Evolutionary conservation across 2,329 filamentous ascomycete genomes (phyloP).

Genomic region (Xylogone sp.): DNA sequence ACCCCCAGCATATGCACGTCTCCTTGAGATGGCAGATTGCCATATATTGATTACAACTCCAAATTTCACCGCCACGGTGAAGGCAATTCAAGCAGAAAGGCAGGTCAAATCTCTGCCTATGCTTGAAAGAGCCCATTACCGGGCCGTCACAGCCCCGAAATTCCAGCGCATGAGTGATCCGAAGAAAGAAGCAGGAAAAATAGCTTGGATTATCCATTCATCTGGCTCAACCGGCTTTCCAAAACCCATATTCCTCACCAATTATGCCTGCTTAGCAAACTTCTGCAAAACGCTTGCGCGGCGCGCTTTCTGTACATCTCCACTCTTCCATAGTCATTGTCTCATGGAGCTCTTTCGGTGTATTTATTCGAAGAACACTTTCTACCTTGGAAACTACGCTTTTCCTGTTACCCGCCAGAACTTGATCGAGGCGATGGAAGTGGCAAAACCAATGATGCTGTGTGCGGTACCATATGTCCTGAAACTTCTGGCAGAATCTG

Average conservation of each 20-base stretch:
- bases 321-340: slow-evolving; percentile 58
- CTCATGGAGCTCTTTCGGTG: slow-evolving; percentile 51
- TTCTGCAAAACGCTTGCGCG: slow-evolving; percentile 24
- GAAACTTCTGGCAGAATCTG: slow-evolving; percentile 57
- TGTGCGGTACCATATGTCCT: slow-evolving; percentile 61
- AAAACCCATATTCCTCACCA: slow-evolving; percentile 52
- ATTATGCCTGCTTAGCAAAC: slow-evolving; percentile 28
- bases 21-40: background rate
- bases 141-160: background rate
- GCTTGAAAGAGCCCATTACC: background rate
- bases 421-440: slow-evolving; percentile 40
- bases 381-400: slow-evolving; percentile 50
- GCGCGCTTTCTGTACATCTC: slow-evolving; percentile 47
- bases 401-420: slow-evolving; percentile 50
- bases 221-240: slow-evolving; percentile 55
- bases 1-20: background rate
- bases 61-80: background rate
- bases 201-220: slow-evolving; percentile 3
- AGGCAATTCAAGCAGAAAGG: background rate
- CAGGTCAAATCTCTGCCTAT: background rate
- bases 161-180: background rate
- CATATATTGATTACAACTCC: background rate
- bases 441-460: slow-evolving; percentile 47
- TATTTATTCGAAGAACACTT: slow-evolving; percentile 44
- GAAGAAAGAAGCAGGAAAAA: background rate